Base-by-base conservation (phyloP, 495 filamentous ascomycete species). In the Pyronema omphalodes region DNA sequence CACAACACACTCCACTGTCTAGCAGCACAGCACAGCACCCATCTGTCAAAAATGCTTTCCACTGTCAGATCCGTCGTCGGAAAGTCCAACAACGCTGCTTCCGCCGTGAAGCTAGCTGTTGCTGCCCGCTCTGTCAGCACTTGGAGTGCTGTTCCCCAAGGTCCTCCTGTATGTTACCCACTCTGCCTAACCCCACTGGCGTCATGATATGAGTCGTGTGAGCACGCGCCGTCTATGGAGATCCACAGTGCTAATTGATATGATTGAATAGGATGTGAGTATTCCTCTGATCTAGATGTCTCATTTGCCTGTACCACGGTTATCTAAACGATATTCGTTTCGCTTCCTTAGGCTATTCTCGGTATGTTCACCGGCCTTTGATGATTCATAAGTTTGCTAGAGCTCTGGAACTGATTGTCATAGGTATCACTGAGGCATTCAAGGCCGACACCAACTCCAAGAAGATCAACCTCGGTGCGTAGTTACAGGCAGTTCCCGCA, bases 351-450 rank as follows among this genome's bases (percentile, higher is more conserved):
- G 83, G 84, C 82, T 45, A 88, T 89, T 71, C 76, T 88, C 23
- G 80, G 79, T 82, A 74, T 69, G 74, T 12, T 51, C 18, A 51
- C 17, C 39, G 12, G 17, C 1, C 12, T 43, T 51, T 36, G 12
- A 61, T 36, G 12, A 61, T 52, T 52, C 44, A 52, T 6, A 15
- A 18, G 33, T 14, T 19, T 55, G 41, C 29, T 39, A 50, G 48
- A 15, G 2, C 9, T 8, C 23, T 33, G 37, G 14, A 11, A 9
- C 41, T 51, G 7, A 51, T 19, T 6, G 9, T n/a, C 29, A 34
- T 58, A 77, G 89, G 89, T 73, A 93, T 98, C 73, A 96, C 91
- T 51, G 91, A 98, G 73, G 91, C 91, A 49, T 98, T 91, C 83
- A 98, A 96, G 77, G 86, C 88, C 65, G 89, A 98, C 66, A 75